These are phyloP conservation scores for Penicillium ucsense DNA, from an alignment of 495 filamentous ascomycete genomes.

Conservation along the genomic window DNA sequence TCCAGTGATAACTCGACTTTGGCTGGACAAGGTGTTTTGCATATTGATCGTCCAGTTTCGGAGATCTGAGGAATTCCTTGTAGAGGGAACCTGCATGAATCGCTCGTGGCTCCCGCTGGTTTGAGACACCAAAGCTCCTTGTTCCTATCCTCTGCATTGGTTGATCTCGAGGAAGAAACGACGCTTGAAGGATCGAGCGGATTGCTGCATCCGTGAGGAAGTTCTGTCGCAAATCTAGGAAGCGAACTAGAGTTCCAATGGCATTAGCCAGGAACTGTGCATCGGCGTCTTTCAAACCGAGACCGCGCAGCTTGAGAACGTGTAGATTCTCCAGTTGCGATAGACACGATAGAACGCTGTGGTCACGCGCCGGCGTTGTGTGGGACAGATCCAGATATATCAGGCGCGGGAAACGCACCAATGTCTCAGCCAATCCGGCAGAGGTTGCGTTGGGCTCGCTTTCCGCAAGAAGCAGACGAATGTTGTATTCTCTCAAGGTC, in stretches of 20 bases:
- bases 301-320: slow-evolving; percentile 48
- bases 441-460: slow-evolving; percentile 49
- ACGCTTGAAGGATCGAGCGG: slow-evolving; percentile 40
- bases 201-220: slow-evolving; percentile 46
- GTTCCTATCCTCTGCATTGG: neutral
- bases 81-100: neutral
- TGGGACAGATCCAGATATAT: slow-evolving; percentile 54
- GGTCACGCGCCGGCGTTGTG: slow-evolving; percentile 46
- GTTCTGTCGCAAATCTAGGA: slow-evolving; percentile 52
- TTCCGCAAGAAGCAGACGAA: slow-evolving; percentile 49
- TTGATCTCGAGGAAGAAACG: slow-evolving; percentile 27
- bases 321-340: slow-evolving; percentile 40
- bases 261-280: slow-evolving; percentile 43
- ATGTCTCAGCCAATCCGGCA: slow-evolving; percentile 39
- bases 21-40: slow-evolving; percentile 39
- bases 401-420: slow-evolving; percentile 44
- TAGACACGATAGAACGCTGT: slow-evolving; percentile 34
- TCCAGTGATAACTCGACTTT: slow-evolving; percentile 39
- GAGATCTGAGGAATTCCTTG: slow-evolving; percentile 23
- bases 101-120: slow-evolving; percentile 9
- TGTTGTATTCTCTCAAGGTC: slow-evolving; percentile 21
- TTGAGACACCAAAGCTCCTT: slow-evolving; percentile 5
- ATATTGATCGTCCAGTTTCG: slow-evolving; percentile 40
- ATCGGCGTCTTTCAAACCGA: slow-evolving; percentile 47
- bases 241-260: slow-evolving; percentile 43